phyloP scores from a whole-genome alignment of 768 basidiomycete species.

The Rhizopogon roseolus region DNA sequence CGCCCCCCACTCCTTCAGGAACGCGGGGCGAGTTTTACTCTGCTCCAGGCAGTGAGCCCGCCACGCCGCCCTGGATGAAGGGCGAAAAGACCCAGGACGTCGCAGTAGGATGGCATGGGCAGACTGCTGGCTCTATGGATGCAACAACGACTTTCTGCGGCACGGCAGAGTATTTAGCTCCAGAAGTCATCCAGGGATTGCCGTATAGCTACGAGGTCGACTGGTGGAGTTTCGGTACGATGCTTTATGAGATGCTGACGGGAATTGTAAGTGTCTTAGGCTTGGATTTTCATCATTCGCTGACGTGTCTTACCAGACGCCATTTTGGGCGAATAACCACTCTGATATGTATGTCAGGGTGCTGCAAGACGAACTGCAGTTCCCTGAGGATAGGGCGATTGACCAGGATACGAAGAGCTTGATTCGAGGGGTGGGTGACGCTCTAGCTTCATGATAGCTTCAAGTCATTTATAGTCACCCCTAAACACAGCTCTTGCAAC shows the following conservation, averaged over 20 bases:
- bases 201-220: slow-evolving; percentile 93
- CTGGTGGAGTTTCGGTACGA: slow-evolving; percentile 98
- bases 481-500: slow-evolving; percentile 71
- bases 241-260: slow-evolving; percentile 96
- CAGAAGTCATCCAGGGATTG: slow-evolving; percentile 91
- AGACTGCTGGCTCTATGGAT: slow-evolving; percentile 46
- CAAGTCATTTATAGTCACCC: slow-evolving; percentile 7
- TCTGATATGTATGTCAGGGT: slow-evolving; percentile 94
- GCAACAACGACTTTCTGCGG: slow-evolving; percentile 88
- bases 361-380: slow-evolving; percentile 82
- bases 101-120: slow-evolving; percentile 54
- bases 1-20: slow-evolving; percentile 56
- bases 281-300: slow-evolving; percentile 9
- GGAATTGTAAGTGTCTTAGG: slow-evolving; percentile 68
- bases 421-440: slow-evolving; percentile 80
- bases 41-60: slow-evolving; percentile 34
- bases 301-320: slow-evolving; percentile 51
- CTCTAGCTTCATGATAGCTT: neutral
- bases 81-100: slow-evolving; percentile 50
- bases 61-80: slow-evolving; percentile 78
- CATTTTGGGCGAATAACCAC: slow-evolving; percentile 90
- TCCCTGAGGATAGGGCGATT: slow-evolving; percentile 88
- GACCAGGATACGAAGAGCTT: slow-evolving; percentile 94
- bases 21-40: slow-evolving; percentile 51
- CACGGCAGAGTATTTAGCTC: slow-evolving; percentile 95